These are phyloP conservation scores for Candida nanaspora DNA, from an alignment of 805 yeast genomes.

Conservation along the genomic window DNA sequence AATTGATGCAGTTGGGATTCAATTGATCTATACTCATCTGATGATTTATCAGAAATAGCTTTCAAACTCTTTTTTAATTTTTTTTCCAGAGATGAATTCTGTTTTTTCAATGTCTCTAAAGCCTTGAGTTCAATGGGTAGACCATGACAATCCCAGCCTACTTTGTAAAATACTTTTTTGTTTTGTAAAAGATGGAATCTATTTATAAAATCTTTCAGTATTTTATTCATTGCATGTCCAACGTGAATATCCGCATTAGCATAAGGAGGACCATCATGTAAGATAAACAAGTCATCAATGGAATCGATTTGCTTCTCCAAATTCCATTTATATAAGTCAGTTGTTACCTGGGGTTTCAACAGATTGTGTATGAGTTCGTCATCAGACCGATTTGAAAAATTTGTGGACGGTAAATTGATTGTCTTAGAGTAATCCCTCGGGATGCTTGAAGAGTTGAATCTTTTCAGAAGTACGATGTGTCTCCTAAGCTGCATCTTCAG, in stretches of 20 bases:
- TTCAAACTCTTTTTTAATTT: conserved; percentile 19
- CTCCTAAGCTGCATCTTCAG: background rate
- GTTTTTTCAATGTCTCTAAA: conserved; percentile 35
- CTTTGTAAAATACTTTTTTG: conserved; percentile 60
- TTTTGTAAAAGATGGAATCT: conserved; percentile 63
- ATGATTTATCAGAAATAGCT: too few species aligned
- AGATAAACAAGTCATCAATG: conserved; percentile 42
- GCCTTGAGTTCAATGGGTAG: conserved; percentile 93
- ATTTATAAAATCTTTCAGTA: conserved; percentile 77
- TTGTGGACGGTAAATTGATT: conserved; percentile 58
- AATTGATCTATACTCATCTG: too few species aligned
- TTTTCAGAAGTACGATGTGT: background rate
- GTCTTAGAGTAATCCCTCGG: conserved; percentile 40
- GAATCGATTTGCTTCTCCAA: conserved; percentile 17
- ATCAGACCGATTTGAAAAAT: conserved; percentile 56
- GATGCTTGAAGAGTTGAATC: background rate
- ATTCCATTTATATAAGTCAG: conserved; percentile 63
- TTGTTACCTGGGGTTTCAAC: conserved; percentile 47
- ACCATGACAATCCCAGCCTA: conserved; percentile 99
- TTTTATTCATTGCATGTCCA: conserved; percentile 88
- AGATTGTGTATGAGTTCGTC: conserved; percentile 32
- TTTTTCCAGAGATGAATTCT: conserved; percentile 21
- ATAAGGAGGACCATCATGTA: conserved; percentile 98
- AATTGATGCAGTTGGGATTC: conserved; percentile 6
- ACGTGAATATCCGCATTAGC: conserved; percentile 93